Evolutionary conservation across 495 filamentous ascomycete species (phyloP), one percentile per base, ranked within the genome.

Genomic region (Aspergillus sclerotiicarbonarius): DNA sequence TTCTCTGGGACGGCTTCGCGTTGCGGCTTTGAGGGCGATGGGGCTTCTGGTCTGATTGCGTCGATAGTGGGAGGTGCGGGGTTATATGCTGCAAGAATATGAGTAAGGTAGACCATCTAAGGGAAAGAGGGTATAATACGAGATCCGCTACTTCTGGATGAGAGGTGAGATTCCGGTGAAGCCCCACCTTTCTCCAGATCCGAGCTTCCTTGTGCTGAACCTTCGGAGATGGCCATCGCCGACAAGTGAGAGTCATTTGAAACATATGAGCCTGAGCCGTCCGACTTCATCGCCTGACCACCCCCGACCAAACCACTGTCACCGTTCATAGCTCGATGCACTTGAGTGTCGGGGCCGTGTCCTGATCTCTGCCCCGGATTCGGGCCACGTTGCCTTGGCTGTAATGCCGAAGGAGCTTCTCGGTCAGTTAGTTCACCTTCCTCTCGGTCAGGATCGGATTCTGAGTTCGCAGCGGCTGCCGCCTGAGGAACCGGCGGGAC

Each of bases 341-440:
- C 39, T 6, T 25, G 44, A 30, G 45, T 12, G 25, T 47, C 18
- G 12, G 25, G 19, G 16, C 7, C n/a, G n/a, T 54, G 29, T 13
- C 19, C 8, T 6, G 16, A 16, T 35, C 13, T 10, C 8, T 7
- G 47, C 13, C 18, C 45, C 15, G 53, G 16, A 6, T 16, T 54
- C 33, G 48, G 8, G 18, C 20, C 31, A n/a, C 25, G 12, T 48
- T 31, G 33, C 3, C 29, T 57, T 35, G 66, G 52, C 43, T 63
- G 62, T 19, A 75, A 72, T 49, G 32, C 0, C 16, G 25, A 19
- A 50, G 80, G 77, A 41, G 75, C 80, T 61, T 86, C 85, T 0
- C 76, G 79, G 58, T 91, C 89, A 61, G 86, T 89, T 16, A 92
- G 64, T 64, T 92, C 89, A 1, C 88, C 88, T 63, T 92, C 89